Conservation (phyloP, 495 filamentous ascomycete species). For the Cudoniella acicularis region DNA sequence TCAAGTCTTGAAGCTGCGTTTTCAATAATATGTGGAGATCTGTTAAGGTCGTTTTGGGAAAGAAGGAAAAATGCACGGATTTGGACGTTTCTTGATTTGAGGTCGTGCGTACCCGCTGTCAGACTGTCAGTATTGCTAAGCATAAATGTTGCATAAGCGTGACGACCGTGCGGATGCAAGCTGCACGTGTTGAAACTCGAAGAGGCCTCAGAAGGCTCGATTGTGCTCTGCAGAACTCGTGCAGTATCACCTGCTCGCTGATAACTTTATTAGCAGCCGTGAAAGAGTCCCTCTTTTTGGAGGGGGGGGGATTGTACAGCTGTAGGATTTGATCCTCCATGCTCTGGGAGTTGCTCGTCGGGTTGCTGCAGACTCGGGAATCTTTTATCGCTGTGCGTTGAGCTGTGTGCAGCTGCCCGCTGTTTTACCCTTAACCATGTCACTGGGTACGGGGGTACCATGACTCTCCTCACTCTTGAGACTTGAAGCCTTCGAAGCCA, state of each 20-base stretch:
- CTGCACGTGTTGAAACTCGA: slow-evolving; percentile 1
- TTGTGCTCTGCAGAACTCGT: not conserved
- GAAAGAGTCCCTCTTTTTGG: not conserved
- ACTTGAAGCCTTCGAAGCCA: not conserved
- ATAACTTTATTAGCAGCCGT: not conserved
- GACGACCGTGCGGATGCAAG: not conserved
- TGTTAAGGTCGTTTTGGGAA: no score
- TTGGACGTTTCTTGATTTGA: slow-evolving; percentile 5
- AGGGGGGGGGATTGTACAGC: no score
- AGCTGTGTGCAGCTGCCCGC: not conserved
- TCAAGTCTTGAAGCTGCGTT: no score
- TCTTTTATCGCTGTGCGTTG: not conserved
- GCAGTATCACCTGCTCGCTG: not conserved
- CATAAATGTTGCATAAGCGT: slow-evolving; percentile 5
- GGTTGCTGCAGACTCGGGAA: not conserved
- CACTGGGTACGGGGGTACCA: not conserved
- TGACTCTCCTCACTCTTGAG: not conserved
- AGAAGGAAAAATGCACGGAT: not conserved
- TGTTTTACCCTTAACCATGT: not conserved
- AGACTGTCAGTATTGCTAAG: not conserved
- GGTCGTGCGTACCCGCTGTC: slow-evolving; percentile 1
- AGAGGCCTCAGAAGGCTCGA: not conserved
- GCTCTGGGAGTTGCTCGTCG: not conserved
- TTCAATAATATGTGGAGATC: not conserved
- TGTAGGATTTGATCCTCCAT: not conserved